Percentiles rank a stretch among this genome's conserved stretches.
These are phyloP conservation scores for Dictyophora rubrovolvata DNA, from an alignment of 768 basidiomycete genomes.

Conservation along the genomic window DNA sequence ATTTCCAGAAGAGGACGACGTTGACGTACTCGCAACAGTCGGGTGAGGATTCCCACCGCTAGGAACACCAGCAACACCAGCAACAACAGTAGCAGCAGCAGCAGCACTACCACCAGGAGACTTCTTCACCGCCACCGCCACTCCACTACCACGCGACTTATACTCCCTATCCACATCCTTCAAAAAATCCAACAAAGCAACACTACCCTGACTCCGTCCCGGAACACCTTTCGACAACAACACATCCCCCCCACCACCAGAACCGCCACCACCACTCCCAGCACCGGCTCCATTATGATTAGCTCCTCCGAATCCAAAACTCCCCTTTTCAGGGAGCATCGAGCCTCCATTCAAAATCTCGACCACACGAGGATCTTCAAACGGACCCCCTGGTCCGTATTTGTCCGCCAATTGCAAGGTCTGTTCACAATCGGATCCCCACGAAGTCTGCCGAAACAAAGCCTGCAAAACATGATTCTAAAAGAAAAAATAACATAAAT, in stretches of 20 bases:
- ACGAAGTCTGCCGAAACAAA: conserved; percentile 14
- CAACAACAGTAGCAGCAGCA: neutral
- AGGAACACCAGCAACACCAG: neutral
- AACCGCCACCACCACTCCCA: neutral
- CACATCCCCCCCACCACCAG: neutral
- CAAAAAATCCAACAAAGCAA: conserved; percentile 12
- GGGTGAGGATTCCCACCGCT: neutral
- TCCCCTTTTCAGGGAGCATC: conserved; percentile 13
- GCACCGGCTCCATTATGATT: no score
- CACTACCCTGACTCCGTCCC: conserved; percentile 10
- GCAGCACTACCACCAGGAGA: neutral
- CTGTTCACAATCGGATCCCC: conserved; percentile 16
- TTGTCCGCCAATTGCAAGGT: conserved; percentile 13
- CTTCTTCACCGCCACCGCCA: neutral
- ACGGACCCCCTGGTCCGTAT: conserved; percentile 14
- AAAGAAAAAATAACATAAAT: neutral
- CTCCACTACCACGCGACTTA: neutral
- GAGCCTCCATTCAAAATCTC: conserved; percentile 13
- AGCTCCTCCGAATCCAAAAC: neutral
- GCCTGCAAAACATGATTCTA: conserved; percentile 14
- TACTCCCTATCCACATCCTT: conserved; percentile 14
- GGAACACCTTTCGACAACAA: neutral
- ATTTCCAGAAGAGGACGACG: neutral
- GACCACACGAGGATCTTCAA: conserved; percentile 13
- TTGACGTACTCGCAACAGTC: neutral